Base-by-base conservation (phyloP, 2,329 filamentous ascomycete species). In the Grosmannia clavigera region DNA sequence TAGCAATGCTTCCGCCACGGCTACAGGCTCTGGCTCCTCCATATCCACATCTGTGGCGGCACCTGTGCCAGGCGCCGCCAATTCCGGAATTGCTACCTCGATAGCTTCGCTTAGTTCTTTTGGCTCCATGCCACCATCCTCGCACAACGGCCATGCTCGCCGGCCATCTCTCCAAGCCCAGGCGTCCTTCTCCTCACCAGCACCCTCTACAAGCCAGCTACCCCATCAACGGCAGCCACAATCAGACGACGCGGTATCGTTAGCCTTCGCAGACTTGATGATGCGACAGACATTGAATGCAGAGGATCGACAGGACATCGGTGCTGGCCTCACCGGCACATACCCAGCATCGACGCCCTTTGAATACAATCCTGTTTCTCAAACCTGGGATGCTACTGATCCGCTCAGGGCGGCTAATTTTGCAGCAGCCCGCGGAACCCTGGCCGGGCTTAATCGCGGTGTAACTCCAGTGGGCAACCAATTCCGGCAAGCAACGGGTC, bases 321-420 rank as follows among this genome's bases (percentile, higher is more conserved):
- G 55, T 5, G 9, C 48, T 53, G 55, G 33, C 10, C 10, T 38
- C 7, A 25, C 22, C 12, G 6, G 53, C 53, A 27, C 22, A 16
- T 31, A 31, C 55, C 9, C 55, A n/a, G 38, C 16, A 3, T 33
- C 55, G 16, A 11, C 11, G 7, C 29, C 40, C 6, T 79, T 79
- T 65, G 75, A 77, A 62, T 69, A 76, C 63, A 79, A 81, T 63
- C 75, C 78, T 1, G 72, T 69, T 9, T 76, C 76, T 5, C 74
- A 77, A 63, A 64, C 76, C 3, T 81, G 79, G 78, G 67, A 68
- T 56, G 63, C 57, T 1, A 6, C 46, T 3, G 60, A 63, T 16
- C 14, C 57, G 4, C 27, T 57, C 1, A 27, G 58, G 1, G 38
- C 48, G 0, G 60, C 57, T 7, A 59, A 60, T 1, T 33, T 60